These are phyloP conservation scores for Chenopodium suecicum DNA, from an alignment of 148 eudicot species.

Conservation along the genomic window DNA sequence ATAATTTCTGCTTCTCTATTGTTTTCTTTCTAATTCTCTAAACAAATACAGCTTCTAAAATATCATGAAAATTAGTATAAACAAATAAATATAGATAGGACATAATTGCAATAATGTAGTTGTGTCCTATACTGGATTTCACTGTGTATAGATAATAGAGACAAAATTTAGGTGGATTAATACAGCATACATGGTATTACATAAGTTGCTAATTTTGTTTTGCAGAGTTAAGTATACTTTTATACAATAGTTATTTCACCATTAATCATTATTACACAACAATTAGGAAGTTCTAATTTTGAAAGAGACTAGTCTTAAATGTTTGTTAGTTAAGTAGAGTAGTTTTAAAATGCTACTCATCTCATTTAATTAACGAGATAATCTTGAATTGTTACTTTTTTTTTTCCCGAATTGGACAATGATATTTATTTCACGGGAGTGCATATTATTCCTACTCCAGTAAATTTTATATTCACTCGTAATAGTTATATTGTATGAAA, in stretches of 20 bases:
- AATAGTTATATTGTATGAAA: too few relatives aligned
- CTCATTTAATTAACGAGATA: neutral
- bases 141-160: conserved; percentile 33
- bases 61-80: conserved; percentile 15
- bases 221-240: neutral
- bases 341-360: neutral
- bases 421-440: too few relatives aligned
- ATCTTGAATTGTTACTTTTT: neutral
- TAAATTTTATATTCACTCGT: too few relatives aligned
- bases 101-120: conserved; percentile 48
- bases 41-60: conserved; percentile 18
- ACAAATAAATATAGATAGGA: conserved; percentile 38
- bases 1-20: conserved; percentile 20
- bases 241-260: neutral
- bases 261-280: conserved; percentile 25
- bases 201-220: conserved; percentile 23
- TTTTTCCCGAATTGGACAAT: neutral
- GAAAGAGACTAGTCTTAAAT: conserved; percentile 20
- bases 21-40: conserved; percentile 18
- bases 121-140: conserved; percentile 34
- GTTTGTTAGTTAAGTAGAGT: conserved; percentile 18
- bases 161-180: conserved; percentile 33
- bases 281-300: conserved; percentile 13
- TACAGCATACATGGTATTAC: conserved; percentile 3
- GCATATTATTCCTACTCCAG: too few relatives aligned